Conservation (phyloP, 2,329 filamentous ascomycete species). For the Aspergillus eucalypticola region DNA sequence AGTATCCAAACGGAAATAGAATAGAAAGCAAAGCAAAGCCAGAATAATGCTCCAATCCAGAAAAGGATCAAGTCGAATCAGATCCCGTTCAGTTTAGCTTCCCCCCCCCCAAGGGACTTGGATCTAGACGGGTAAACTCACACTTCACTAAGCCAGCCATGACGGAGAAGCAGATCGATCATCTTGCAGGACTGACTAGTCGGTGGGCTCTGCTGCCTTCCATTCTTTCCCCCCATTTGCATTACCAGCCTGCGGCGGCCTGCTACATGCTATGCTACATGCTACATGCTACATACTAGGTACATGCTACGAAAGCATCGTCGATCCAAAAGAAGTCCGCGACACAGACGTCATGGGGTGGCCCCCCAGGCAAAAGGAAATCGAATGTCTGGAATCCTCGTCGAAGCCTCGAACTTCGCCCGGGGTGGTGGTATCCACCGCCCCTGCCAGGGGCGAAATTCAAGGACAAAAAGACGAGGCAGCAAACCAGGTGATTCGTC, state of each 20-base stretch:
- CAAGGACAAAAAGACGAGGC: conserved; percentile 20
- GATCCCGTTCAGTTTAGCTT: conserved; percentile 17
- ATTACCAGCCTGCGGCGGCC: neutral
- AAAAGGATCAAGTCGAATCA: conserved; percentile 1
- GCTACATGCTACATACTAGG: neutral
- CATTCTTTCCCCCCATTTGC: neutral
- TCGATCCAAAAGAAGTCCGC: neutral
- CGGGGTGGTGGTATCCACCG: conserved; percentile 8
- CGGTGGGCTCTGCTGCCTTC: neutral
- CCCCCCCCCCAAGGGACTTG: conserved; percentile 4
- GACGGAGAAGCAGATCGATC: conserved; percentile 15
- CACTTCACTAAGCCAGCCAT: no score
- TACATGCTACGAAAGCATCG: conserved; percentile 1
- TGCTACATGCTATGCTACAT: neutral
- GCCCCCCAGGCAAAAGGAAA: neutral
- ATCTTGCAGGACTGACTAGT: conserved; percentile 17
- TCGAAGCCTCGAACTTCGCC: conserved; percentile 8
- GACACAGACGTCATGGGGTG: conserved; percentile 1
- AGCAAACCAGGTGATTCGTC: conserved; percentile 21
- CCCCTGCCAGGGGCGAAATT: conserved; percentile 17
- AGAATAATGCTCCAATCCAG: conserved; percentile 8
- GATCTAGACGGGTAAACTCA: neutral
- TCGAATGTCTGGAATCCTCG: conserved; percentile 14
- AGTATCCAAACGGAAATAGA: conserved; percentile 11
- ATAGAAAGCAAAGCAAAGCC: conserved; percentile 9